Evolutionary conservation across 1,284 basidiomycete genomes (phyloP).

Genomic region (Pseudomicrostroma phylloplanum): DNA sequence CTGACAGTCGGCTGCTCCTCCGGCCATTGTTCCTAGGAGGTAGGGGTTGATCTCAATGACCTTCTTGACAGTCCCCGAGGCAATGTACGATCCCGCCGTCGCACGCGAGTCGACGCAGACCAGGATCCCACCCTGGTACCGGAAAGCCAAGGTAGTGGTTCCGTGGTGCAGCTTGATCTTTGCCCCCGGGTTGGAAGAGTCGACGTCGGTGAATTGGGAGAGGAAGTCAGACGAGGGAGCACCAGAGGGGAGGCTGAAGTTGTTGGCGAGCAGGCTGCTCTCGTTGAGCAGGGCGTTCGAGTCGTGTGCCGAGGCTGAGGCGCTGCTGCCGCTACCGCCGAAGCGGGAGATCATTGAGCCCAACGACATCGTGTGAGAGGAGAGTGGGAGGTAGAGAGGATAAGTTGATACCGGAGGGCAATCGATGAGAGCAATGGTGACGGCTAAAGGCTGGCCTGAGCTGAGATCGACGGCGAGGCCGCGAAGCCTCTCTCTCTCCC

Average conservation of each 20-base stretch:
- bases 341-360: constrained; percentile 1
- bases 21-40: constrained; percentile 96
- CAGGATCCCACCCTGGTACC: constrained; percentile 92
- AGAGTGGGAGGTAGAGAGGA: not conserved
- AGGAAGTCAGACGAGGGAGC: constrained; percentile 24
- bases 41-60: constrained; percentile 99
- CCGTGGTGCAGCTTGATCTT: constrained; percentile 96
- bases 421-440: too few species aligned
- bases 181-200: constrained; percentile 47
- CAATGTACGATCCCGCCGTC: constrained; percentile 93
- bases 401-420: not conserved
- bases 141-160: constrained; percentile 95
- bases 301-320: not conserved
- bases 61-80: constrained; percentile 55
- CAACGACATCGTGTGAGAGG: constrained; percentile 1
- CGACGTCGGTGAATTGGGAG: constrained; percentile 48
- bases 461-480: too few species aligned
- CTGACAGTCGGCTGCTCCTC: constrained; percentile 86
- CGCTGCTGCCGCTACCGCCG: not conserved
- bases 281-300: not conserved
- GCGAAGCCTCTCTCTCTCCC: too few species aligned
- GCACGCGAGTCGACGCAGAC: constrained; percentile 96
- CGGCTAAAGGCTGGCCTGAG: too few species aligned
- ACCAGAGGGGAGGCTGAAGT: constrained; percentile 1
- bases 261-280: not conserved